Base-by-base conservation (phyloP, 1,284 basidiomycete species). In the Ganoderma sinense region DNA sequence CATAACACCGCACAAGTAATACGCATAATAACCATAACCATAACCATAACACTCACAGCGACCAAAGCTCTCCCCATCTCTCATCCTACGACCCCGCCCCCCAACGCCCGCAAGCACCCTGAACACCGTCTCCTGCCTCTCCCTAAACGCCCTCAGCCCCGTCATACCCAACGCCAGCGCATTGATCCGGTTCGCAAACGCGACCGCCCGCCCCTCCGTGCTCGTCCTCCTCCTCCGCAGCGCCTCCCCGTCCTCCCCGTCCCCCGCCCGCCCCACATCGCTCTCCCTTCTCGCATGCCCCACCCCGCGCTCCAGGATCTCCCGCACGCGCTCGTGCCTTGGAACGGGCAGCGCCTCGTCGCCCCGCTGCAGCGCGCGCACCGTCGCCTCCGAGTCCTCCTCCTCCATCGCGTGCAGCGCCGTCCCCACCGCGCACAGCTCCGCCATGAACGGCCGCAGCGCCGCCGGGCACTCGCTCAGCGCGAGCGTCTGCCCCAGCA, bases 111-210 rank as follows among this genome's bases (percentile, higher is more conserved):
- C 82, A 48, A 93, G 80, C 10, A 94, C 88, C 77, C 87, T 87
- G 78, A 95, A 95, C 14, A 94, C 91, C 67, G 88, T 84, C 2
- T 84, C 84, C 79, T 94, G 92, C 64, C 92, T 78, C 75, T 94
- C 91, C 73, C 83, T 87, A 77, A 95, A 95, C 60, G 90, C 87
- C 70, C 83, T 85, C 70, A 95, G 79, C 76, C 82, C 84, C 62
- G 89, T 92, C 86, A 94, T 88, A 0, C 84, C 85, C 68, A 95
- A 75, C 71, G 91, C 90, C 6, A 95, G 84, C 26, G 84, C 86
- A 78, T 94, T 94, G 56, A 95, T 87, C 70, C 90, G 80, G 77
- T 95, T 95, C 48, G 90, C 86, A 77, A 95, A 91, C 63, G 87
- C 82, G 60, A 93, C 87, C 13, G 89, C 87, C 20, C 87, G 79